phyloP scores from a whole-genome alignment of 2,329 filamentous ascomycete species.

The Xylariaceae sp. region DNA sequence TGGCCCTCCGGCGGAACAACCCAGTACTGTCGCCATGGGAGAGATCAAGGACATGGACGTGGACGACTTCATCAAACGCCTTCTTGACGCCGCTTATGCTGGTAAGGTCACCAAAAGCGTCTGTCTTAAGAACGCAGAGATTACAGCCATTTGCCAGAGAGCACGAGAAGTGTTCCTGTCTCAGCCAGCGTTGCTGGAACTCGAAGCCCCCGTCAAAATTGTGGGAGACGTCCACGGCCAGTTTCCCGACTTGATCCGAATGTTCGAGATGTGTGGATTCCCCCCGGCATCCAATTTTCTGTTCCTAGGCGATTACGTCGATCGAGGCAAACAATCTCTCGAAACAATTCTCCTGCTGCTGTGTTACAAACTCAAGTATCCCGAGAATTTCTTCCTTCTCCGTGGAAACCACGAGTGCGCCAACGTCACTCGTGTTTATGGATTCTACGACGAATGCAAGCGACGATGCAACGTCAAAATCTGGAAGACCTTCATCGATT shows the following conservation, averaged over 20 bases:
- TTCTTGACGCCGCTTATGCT: slow-evolving; percentile 90
- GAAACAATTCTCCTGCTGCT: slow-evolving; percentile 97
- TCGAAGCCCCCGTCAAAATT: slow-evolving; percentile 94
- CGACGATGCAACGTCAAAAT: slow-evolving; percentile 98
- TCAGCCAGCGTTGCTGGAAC: slow-evolving; percentile 85
- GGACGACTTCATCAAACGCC: slow-evolving; percentile 92
- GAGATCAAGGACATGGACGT: slow-evolving; percentile 90
- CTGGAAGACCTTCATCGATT: slow-evolving; percentile 99
- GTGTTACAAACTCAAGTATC: slow-evolving; percentile 99
- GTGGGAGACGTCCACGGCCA: slow-evolving; percentile 96
- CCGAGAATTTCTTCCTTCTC: slow-evolving; percentile 98
- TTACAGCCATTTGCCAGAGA: slow-evolving; percentile 84
- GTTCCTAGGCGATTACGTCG: slow-evolving; percentile 97
- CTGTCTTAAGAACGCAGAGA: slow-evolving; percentile 95
- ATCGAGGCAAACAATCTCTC: slow-evolving; percentile 97
- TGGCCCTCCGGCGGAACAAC: slow-evolving; percentile 39
- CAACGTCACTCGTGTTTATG: slow-evolving; percentile 97
- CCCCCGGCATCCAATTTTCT: slow-evolving; percentile 88
- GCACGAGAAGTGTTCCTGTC: slow-evolving; percentile 85
- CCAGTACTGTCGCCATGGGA: slow-evolving; percentile 61
- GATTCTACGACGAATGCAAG: slow-evolving; percentile 99
- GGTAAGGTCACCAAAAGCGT: slow-evolving; percentile 98
- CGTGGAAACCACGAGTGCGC: slow-evolving; percentile 99
- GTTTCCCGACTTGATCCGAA: slow-evolving; percentile 89
- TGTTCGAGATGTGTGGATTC: slow-evolving; percentile 99